A percentile compares a stretch with the other conserved stretches of the same genome.
Evolutionary conservation across 257 asterid species (phyloP).

Genomic region (Solanum stenotomum): DNA sequence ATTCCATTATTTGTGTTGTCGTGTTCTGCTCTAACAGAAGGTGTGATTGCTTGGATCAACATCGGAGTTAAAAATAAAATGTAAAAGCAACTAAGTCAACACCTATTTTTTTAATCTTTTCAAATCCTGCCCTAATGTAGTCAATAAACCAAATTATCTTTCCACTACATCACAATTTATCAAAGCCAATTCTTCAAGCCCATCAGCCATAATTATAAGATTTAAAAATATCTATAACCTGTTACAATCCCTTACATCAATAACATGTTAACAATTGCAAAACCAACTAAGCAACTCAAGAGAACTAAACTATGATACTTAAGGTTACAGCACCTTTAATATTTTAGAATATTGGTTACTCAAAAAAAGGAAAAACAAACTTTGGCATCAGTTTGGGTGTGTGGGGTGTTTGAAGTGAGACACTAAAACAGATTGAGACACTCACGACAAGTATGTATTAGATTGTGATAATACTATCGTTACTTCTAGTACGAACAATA

Average conservation of each 20-base stretch:
- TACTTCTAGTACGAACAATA: no score
- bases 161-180: no score
- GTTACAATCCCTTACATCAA: background rate
- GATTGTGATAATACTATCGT: background rate
- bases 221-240: background rate
- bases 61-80: no score
- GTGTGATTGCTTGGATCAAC: no score
- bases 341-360: background rate
- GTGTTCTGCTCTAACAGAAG: no score
- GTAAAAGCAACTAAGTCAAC: no score
- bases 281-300: background rate
- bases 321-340: background rate
- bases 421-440: background rate
- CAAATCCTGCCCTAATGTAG: no score
- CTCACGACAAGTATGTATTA: background rate
- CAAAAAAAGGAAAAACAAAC: background rate
- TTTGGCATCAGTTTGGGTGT: background rate
- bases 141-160: no score
- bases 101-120: no score
- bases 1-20: no score
- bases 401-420: background rate
- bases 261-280: background rate
- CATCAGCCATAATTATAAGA: background rate
- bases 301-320: background rate
- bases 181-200: no score